Evolutionary conservation across 768 basidiomycete species (phyloP).

Genomic region (Tephrocybe rancida): DNA sequence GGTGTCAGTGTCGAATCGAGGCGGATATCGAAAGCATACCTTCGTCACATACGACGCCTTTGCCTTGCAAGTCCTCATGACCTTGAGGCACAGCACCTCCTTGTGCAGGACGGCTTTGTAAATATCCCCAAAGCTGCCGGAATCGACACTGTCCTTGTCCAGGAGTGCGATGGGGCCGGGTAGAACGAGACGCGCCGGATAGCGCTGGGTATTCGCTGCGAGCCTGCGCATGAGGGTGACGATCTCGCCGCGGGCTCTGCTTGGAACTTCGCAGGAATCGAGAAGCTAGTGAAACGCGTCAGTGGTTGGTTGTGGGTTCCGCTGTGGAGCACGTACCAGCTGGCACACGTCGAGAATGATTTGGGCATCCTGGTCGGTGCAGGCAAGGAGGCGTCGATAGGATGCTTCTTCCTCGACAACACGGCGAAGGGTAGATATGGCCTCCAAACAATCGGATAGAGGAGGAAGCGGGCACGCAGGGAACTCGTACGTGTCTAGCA

Average conservation of each 20-base stretch:
- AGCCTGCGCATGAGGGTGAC: background rate
- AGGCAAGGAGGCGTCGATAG: background rate
- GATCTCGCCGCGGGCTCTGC: background rate
- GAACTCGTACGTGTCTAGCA: too few species aligned
- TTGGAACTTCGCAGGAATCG: background rate
- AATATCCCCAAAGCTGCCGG: constrained; percentile 1
- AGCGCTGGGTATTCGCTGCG: background rate
- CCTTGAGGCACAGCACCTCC: background rate
- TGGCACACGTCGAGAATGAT: background rate
- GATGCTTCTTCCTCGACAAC: background rate
- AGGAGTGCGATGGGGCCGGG: background rate
- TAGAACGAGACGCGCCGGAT: background rate
- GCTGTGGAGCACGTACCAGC: background rate
- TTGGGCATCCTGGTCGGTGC: background rate
- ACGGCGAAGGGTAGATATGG: background rate
- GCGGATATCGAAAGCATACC: background rate
- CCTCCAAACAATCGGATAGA: too few species aligned
- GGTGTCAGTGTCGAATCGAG: too few species aligned
- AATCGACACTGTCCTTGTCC: background rate
- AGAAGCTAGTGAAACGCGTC: background rate
- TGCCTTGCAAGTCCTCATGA: background rate
- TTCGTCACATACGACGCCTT: background rate
- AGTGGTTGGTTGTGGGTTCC: background rate
- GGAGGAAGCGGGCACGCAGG: too few species aligned
- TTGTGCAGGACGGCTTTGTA: background rate